Evolutionary conservation across 805 yeast genomes (phyloP).

Genomic region (Candida arabinofermentans): DNA sequence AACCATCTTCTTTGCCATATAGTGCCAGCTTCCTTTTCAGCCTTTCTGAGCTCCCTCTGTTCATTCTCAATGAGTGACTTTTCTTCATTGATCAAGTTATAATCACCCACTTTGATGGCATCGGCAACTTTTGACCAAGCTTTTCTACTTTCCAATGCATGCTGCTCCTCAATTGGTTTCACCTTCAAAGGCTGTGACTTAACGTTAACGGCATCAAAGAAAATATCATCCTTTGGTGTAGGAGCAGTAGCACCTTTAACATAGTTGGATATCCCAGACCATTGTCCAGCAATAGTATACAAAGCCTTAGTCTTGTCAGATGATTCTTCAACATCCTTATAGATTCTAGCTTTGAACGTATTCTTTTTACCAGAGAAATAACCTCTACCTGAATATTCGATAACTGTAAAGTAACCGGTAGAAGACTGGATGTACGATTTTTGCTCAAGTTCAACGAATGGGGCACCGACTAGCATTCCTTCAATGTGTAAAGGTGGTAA

Average conservation of each 20-base stretch:
- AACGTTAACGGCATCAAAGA: slow-evolving; percentile 56
- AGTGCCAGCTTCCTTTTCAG: slow-evolving; percentile 60
- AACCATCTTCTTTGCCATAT: slow-evolving; percentile 87
- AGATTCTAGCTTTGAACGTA: slow-evolving; percentile 82
- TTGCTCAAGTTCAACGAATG: slow-evolving; percentile 92
- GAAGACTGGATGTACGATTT: slow-evolving; percentile 80
- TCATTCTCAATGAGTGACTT: slow-evolving; percentile 77
- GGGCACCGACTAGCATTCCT: slow-evolving; percentile 86
- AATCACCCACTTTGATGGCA: slow-evolving; percentile 75
- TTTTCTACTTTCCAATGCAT: slow-evolving; percentile 74
- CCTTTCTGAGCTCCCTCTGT: slow-evolving; percentile 77
- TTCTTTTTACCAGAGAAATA: slow-evolving; percentile 95
- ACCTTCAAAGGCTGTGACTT: slow-evolving; percentile 58
- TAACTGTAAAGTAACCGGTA: slow-evolving; percentile 64
- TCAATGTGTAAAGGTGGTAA: slow-evolving; percentile 94
- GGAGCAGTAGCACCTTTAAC: slow-evolving; percentile 48
- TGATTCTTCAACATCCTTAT: slow-evolving; percentile 46
- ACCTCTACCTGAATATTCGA: slow-evolving; percentile 90
- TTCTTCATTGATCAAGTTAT: slow-evolving; percentile 66
- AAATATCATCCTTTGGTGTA: slow-evolving; percentile 44
- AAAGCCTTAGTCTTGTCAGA: slow-evolving; percentile 57
- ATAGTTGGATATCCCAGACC: slow-evolving; percentile 77
- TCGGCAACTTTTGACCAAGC: slow-evolving; percentile 91
- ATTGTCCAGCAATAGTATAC: slow-evolving; percentile 83
- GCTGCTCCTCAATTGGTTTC: slow-evolving; percentile 79